A percentile compares a stretch with the other conserved stretches of the same genome.
phyloP scores from a whole-genome alignment of 2,329 filamentous ascomycete species.

The Hypoxylon sp. region DNA sequence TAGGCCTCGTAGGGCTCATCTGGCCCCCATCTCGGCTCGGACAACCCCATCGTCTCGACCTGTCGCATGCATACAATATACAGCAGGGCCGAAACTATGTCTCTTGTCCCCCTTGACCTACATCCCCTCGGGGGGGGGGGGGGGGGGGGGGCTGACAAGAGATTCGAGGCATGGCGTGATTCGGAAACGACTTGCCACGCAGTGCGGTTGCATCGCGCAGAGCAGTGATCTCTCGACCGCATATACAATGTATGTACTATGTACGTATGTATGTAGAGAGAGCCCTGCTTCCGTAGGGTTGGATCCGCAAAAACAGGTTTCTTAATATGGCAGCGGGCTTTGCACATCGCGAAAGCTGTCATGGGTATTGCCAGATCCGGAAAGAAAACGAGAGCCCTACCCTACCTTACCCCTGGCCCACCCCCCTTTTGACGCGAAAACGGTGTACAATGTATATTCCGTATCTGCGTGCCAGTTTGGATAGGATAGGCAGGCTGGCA shows the following conservation, averaged over 20 bases:
- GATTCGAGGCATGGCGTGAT: conserved; percentile 26
- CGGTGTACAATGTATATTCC: background rate
- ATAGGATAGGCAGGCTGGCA: too few species aligned
- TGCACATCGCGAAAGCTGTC: conserved; percentile 16
- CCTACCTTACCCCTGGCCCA: background rate
- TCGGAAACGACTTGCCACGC: conserved; percentile 22
- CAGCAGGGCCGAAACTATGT: conserved; percentile 7
- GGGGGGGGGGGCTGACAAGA: too few species aligned
- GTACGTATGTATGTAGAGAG: too few species aligned
- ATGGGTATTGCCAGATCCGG: conserved; percentile 10
- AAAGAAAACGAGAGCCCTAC: conserved; percentile 4
- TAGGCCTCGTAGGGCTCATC: conserved; percentile 4
- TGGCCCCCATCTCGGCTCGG: background rate
- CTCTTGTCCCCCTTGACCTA: background rate
- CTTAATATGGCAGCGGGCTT: conserved; percentile 7
- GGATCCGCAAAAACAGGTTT: conserved; percentile 21
- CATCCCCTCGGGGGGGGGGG: background rate
- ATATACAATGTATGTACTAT: too few species aligned
- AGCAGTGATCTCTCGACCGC: background rate
- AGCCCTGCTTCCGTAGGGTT: conserved; percentile 19
- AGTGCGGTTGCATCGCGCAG: conserved; percentile 26
- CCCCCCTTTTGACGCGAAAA: background rate
- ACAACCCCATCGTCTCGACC: background rate
- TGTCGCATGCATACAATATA: conserved; percentile 6
- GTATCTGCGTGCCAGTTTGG: background rate